Conservation (phyloP, 352 stramenopile species). For the Pythium biforme region DNA sequence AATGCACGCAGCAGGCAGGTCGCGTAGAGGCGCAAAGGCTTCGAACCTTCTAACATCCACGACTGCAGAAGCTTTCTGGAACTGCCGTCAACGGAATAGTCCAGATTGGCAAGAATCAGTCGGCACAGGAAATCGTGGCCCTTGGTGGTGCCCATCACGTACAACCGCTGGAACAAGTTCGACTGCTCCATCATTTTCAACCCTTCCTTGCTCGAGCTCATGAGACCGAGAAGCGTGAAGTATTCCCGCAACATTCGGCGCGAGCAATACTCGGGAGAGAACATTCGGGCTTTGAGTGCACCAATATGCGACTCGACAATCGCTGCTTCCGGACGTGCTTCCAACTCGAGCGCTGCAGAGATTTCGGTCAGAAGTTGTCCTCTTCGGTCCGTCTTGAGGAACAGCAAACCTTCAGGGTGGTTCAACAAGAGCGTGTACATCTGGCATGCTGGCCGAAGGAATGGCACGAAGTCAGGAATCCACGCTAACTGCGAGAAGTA, state of each 20-base stretch:
- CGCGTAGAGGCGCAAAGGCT: constrained; percentile 79
- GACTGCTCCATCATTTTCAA: constrained; percentile 91
- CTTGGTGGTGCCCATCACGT: constrained; percentile 86
- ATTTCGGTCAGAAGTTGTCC: constrained; percentile 86
- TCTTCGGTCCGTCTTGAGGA: constrained; percentile 85
- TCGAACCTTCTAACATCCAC: constrained; percentile 87
- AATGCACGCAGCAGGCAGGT: constrained; percentile 82
- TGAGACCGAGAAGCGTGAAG: constrained; percentile 84
- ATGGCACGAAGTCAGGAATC: constrained; percentile 89
- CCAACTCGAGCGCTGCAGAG: constrained; percentile 77
- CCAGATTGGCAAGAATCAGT: constrained; percentile 84
- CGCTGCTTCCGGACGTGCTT: constrained; percentile 79
- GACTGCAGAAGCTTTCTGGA: constrained; percentile 85
- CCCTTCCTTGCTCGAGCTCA: constrained; percentile 88
- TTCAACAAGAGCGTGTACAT: constrained; percentile 90
- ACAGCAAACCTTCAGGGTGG: constrained; percentile 81
- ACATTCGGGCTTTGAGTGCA: constrained; percentile 85
- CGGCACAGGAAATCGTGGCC: constrained; percentile 88
- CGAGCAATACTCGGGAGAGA: constrained; percentile 84
- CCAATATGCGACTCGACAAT: constrained; percentile 89
- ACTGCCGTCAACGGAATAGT: constrained; percentile 87
- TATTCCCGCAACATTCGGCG: constrained; percentile 88
- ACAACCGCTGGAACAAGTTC: constrained; percentile 85
- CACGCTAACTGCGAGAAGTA: constrained; percentile 89
- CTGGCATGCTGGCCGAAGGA: constrained; percentile 82